phyloP scores from a whole-genome alignment of 768 basidiomycete genomes.

The Tylopilus subfusipes region DNA sequence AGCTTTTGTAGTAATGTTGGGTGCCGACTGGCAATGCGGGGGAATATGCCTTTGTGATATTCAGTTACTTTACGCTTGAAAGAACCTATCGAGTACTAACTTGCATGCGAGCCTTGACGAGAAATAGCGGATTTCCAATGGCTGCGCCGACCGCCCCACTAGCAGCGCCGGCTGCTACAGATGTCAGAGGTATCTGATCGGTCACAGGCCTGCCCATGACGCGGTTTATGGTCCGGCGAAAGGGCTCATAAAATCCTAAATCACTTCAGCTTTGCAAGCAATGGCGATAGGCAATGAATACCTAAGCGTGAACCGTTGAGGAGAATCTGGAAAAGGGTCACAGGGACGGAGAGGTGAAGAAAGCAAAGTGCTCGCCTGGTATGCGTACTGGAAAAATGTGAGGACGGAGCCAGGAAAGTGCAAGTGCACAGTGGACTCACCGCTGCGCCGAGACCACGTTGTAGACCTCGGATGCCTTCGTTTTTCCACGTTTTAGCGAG shows the following conservation, averaged over 20 bases:
- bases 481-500: constrained; percentile 82
- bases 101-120: constrained; percentile 98
- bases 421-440: constrained; percentile 42
- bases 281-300: constrained; percentile 26
- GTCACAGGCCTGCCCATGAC: constrained; percentile 58
- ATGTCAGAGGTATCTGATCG: constrained; percentile 71
- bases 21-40: constrained; percentile 91
- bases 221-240: constrained; percentile 68
- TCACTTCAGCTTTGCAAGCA: constrained; percentile 12
- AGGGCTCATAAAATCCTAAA: constrained; percentile 95
- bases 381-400: constrained; percentile 62
- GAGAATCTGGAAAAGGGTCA: constrained; percentile 57
- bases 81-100: constrained; percentile 31
- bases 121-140: constrained; percentile 86
- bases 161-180: constrained; percentile 80
- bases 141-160: constrained; percentile 88
- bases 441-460: constrained; percentile 87
- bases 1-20: constrained; percentile 87
- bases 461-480: constrained; percentile 88
- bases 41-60: constrained; percentile 74
- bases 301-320: constrained; percentile 90
- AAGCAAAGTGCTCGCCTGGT: constrained; percentile 60
- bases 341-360: background rate
- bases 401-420: constrained; percentile 2
- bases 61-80: background rate